Conservation (phyloP, 2,329 filamentous ascomycete genomes). For the Cercospora sp. region DNA sequence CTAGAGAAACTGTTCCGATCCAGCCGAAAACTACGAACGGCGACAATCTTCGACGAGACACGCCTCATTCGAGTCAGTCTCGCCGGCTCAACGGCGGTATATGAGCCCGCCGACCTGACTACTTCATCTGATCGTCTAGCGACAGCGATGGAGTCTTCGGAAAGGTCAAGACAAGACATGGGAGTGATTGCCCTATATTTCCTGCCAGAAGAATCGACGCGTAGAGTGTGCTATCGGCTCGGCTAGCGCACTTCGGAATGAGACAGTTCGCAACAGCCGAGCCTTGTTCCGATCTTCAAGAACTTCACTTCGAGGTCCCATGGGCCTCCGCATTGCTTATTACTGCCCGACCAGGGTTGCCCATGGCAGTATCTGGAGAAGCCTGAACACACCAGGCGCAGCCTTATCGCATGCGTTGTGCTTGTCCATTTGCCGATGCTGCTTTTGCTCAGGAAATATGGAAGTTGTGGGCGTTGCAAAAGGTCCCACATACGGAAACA, state of each 20-base stretch:
- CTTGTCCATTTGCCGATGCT: neutral
- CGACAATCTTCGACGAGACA: neutral
- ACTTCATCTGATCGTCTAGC: neutral
- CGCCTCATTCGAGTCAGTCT: neutral
- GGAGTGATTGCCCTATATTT: neutral
- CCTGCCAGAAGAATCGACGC: neutral
- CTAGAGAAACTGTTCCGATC: neutral
- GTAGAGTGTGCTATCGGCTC: neutral
- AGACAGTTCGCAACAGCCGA: neutral
- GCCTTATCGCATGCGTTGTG: neutral
- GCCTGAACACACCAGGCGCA: neutral
- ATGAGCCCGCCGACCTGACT: neutral
- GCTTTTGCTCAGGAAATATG: neutral
- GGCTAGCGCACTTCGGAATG: neutral
- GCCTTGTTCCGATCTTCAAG: neutral
- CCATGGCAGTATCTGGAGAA: neutral
- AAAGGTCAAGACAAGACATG: neutral
- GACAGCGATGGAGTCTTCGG: neutral
- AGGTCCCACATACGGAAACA: neutral
- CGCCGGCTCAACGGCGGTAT: neutral
- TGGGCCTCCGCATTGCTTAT: constrained; percentile 3
- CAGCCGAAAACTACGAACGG: neutral
- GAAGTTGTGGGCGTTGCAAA: neutral
- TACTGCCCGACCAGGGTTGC: neutral
- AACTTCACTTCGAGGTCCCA: neutral